phyloP scores from a whole-genome alignment of 2,329 filamentous ascomycete genomes.

The Aspergillus jensenii region DNA sequence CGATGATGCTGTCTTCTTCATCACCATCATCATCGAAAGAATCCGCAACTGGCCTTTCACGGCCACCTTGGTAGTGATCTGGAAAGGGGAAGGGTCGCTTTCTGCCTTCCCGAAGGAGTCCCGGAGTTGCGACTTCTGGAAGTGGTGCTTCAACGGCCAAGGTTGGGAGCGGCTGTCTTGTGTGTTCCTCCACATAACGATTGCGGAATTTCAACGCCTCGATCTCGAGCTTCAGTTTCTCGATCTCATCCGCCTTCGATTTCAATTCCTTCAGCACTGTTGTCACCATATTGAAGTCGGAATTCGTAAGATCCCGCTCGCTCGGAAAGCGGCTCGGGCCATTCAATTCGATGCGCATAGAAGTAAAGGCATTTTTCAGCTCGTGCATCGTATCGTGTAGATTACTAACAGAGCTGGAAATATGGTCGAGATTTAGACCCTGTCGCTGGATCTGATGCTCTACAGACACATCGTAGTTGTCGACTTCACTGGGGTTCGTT shows the following conservation, averaged over 20 bases:
- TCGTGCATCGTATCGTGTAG: constrained; percentile 42
- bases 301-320: constrained; percentile 22
- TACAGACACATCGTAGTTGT: constrained; percentile 22
- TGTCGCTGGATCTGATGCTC: constrained; percentile 39
- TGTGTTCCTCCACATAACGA: constrained; percentile 33
- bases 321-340: constrained; percentile 23
- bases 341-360: constrained; percentile 39
- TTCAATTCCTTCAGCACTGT: constrained; percentile 41
- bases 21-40: constrained; percentile 35
- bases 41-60: constrained; percentile 28
- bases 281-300: constrained; percentile 37
- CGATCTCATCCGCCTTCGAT: constrained; percentile 39
- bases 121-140: constrained; percentile 34
- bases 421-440: constrained; percentile 37
- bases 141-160: constrained; percentile 16
- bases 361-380: constrained; percentile 39
- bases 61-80: constrained; percentile 26
- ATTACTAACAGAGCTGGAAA: constrained; percentile 39
- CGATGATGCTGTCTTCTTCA: constrained; percentile 25
- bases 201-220: constrained; percentile 39
- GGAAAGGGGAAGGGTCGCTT: constrained; percentile 35
- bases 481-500: constrained; percentile 16
- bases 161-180: constrained; percentile 13
- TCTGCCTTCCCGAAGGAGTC: constrained; percentile 32
- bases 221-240: constrained; percentile 38